These are phyloP conservation scores for Anthostomella pinea DNA, from an alignment of 2,329 filamentous ascomycete species.

Conservation along the genomic window DNA sequence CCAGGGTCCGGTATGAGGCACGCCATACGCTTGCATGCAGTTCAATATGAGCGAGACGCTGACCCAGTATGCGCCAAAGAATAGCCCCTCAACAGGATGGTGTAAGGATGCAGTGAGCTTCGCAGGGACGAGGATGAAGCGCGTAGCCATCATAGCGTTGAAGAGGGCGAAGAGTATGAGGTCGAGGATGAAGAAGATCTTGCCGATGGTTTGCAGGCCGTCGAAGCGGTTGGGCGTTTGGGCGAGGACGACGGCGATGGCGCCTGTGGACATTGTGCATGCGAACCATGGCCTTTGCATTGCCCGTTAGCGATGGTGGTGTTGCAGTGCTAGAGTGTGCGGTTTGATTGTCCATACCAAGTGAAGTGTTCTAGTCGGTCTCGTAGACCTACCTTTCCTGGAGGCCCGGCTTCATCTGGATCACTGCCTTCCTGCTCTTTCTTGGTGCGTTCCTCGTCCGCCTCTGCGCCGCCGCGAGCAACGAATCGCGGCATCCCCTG, in stretches of 20 bases:
- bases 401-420: too few species aligned
- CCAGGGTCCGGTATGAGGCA: constrained; percentile 47
- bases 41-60: constrained; percentile 63
- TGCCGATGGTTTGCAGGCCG: constrained; percentile 46
- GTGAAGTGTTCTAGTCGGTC: too few species aligned
- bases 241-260: constrained; percentile 29
- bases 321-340: too few species aligned
- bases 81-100: constrained; percentile 65
- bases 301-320: too few species aligned
- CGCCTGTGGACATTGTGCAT: constrained; percentile 34
- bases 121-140: neutral
- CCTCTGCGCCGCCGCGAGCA: too few species aligned
- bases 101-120: constrained; percentile 54
- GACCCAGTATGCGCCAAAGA: constrained; percentile 60
- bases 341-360: too few species aligned
- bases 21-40: constrained; percentile 62
- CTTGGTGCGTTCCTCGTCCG: too few species aligned
- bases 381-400: too few species aligned
- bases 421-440: too few species aligned
- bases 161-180: constrained; percentile 27
- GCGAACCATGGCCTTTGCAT: constrained; percentile 32
- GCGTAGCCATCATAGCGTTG: constrained; percentile 23
- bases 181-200: constrained; percentile 48
- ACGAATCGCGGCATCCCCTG: too few species aligned
- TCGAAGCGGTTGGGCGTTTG: constrained; percentile 42